Percentiles rank a stretch among this genome's conserved stretches.
Evolutionary conservation across 257 asterid species (phyloP).

Genomic region (Gardenia jasminoides): DNA sequence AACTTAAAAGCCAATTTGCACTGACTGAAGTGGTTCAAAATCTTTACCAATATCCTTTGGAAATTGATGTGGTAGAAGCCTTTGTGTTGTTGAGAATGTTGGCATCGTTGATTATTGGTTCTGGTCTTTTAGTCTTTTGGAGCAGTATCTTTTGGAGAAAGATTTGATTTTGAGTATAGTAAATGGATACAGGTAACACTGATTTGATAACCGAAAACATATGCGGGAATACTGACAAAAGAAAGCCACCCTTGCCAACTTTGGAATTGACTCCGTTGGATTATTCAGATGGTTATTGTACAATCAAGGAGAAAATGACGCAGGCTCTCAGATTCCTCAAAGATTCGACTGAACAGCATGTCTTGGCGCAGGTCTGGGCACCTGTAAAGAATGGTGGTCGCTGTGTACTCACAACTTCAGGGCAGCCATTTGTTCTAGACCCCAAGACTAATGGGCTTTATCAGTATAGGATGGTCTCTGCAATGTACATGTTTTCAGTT

Average conservation of each 20-base stretch:
- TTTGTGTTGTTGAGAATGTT: not conserved
- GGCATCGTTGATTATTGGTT: not conserved
- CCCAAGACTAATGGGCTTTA: slow-evolving; percentile 80
- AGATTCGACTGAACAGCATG: slow-evolving; percentile 70
- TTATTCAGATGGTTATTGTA: slow-evolving; percentile 59
- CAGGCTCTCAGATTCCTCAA: slow-evolving; percentile 90
- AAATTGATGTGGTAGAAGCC: not conserved
- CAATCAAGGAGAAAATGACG: slow-evolving; percentile 82
- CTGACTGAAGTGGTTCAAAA: not conserved
- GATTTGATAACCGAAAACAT: slow-evolving; percentile 41
- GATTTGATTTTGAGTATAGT: slow-evolving; percentile 20
- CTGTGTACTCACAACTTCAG: slow-evolving; percentile 80
- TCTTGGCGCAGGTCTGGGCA: slow-evolving; percentile 94
- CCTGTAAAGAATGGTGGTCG: slow-evolving; percentile 77
- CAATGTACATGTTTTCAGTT: slow-evolving; percentile 65
- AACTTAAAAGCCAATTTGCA: not conserved
- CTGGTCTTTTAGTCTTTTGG: not conserved
- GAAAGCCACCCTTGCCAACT: slow-evolving; percentile 46
- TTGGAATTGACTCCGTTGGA: slow-evolving; percentile 48
- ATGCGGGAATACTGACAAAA: slow-evolving; percentile 43
- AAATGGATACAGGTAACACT: slow-evolving; percentile 44
- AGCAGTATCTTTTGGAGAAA: not conserved
- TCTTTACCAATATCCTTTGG: not conserved
- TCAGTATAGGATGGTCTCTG: slow-evolving; percentile 80
- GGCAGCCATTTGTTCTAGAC: slow-evolving; percentile 90